Conservation (phyloP, 176 grass and related monocot genomes). For the Zizania latifolia region DNA sequence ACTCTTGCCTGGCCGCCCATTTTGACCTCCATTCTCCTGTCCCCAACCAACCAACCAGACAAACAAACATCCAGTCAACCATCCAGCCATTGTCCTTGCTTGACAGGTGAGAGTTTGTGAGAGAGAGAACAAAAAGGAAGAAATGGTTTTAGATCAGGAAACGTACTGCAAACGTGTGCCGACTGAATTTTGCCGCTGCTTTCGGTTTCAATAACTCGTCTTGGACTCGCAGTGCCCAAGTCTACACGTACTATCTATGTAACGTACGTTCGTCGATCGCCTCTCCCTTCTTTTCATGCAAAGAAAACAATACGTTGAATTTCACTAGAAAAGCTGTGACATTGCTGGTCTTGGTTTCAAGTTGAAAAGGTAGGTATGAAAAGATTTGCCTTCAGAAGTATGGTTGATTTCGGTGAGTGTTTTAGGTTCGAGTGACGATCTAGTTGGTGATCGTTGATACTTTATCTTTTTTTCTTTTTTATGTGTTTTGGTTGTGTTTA, state of each 20-base stretch:
- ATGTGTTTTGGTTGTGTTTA: too few relatives aligned
- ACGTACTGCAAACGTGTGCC: not conserved
- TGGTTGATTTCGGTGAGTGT: too few relatives aligned
- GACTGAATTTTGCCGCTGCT: not conserved
- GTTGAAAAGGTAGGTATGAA: too few relatives aligned
- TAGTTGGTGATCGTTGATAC: too few relatives aligned
- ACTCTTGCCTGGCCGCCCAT: not conserved
- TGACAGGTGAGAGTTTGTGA: too few relatives aligned
- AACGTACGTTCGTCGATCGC: too few relatives aligned
- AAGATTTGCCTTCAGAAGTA: too few relatives aligned
- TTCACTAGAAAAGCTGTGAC: too few relatives aligned
- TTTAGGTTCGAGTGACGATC: too few relatives aligned
- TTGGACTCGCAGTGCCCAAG: not conserved
- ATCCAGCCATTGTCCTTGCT: not conserved
- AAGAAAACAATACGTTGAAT: not conserved
- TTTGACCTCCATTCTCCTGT: slow-evolving; percentile 10
- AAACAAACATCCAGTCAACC: slow-evolving; percentile 1
- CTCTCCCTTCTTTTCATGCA: not conserved
- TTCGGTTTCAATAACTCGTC: not conserved
- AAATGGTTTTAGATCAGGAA: not conserved
- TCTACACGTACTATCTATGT: too few relatives aligned
- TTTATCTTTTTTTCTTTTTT: too few relatives aligned
- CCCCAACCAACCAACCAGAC: slow-evolving; percentile 30
- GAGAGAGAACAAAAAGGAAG: not conserved
- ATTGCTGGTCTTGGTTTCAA: not conserved